Evolutionary conservation across 78 protist genomes (phyloP).

Genomic region (Dictyostelium purpureum): DNA sequence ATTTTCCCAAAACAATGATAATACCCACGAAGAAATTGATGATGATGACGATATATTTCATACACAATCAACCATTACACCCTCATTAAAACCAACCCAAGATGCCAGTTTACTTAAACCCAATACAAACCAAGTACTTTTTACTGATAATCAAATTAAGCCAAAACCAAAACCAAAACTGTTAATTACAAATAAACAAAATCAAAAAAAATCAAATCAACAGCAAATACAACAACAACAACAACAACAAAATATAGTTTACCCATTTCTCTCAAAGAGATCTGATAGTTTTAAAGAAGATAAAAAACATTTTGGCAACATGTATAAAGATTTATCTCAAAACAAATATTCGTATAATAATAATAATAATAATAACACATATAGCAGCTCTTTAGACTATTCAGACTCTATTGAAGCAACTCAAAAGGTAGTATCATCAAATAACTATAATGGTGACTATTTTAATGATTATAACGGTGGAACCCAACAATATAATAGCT

Average conservation of each 20-base stretch:
- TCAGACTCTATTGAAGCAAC: not conserved
- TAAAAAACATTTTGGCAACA: constrained; percentile 1
- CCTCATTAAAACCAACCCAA: not conserved
- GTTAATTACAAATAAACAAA: not conserved
- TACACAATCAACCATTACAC: not conserved
- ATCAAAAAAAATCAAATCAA: not conserved
- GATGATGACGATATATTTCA: not conserved
- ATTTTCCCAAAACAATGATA: no score
- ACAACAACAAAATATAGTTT: not conserved
- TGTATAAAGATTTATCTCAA: not conserved
- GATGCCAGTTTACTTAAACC: no score
- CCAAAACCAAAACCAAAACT: no score
- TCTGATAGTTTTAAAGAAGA: constrained; percentile 20
- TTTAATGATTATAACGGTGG: no score
- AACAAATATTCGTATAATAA: not conserved
- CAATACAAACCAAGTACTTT: no score
- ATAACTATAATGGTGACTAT: not conserved
- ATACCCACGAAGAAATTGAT: not conserved
- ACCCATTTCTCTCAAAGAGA: not conserved
- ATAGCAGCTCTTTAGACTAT: not conserved
- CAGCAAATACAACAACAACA: not conserved
- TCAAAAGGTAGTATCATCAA: not conserved
- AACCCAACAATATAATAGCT: no score
- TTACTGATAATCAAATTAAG: no score
- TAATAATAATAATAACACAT: not conserved